Evolutionary conservation across 306 rosid species (phyloP), one percentile per base, ranked within the genome.

Genomic region (Vicia faba): DNA sequence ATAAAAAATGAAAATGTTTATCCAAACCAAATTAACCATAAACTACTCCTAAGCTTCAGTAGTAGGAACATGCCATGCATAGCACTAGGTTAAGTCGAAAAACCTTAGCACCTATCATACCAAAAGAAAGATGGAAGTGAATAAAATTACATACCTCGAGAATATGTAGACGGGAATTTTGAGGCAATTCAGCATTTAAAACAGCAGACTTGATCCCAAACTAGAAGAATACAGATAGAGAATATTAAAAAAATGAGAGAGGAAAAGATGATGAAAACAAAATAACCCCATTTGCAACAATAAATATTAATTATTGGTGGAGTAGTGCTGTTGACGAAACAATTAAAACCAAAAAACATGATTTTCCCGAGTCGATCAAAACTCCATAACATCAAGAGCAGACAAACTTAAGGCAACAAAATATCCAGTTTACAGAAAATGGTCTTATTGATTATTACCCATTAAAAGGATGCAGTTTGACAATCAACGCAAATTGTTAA

Each of bases 151-250:
- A 7, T 72, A 90, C 97, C 97, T 93, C 99, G 31, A 93, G 93
- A 79, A 93, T 93, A 77, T 93, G 99, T 71, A 86, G 89, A 66
- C 99, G 96, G 19, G 99, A 93, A 85, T 93, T 90, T 78, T 90
- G 99, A 7, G 99, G 99, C 84, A 93, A 79, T 85, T 90, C 97
- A 5, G 97, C 91, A 85, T 93, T 93, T 61, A 93, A 81, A 76
- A 93, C 89, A 81, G 99, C 97, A 76, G 96, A 86, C 78, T 81
- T 90, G 23, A 93, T 86, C 62, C 99, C 97, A 84, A 93, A 93
- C 97, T 90, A 80, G 70, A 83, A 68, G 57, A 19, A 51, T 63
- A 64, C 9, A 71, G 43, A 29, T 40, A 16, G 26, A 4, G 9
- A 19, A 51, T 10, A 51, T 20, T 11, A 44, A 72, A 73, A 73